Evolutionary conservation across 1,284 basidiomycete genomes (phyloP), one percentile per base, ranked within the genome.

Genomic region (Vanrija sp.): DNA sequence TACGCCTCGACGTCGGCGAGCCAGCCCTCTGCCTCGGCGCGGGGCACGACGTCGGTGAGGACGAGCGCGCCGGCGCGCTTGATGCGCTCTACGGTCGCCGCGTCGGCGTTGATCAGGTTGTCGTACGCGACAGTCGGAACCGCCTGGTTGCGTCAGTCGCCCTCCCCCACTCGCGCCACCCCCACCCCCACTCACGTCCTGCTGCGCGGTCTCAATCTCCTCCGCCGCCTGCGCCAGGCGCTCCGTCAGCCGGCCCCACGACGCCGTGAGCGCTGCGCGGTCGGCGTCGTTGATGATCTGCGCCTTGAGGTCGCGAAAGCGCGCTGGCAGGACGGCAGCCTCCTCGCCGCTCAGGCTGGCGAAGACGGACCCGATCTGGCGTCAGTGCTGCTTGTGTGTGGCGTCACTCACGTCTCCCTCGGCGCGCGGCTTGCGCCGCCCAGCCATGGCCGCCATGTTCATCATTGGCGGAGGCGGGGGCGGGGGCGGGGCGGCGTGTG

Each of bases 241-340:
- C 1, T 60, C 61, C 1, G 86, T 69, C 0, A 89, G 79, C 28
- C 82, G 78, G 29, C 70, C 77, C 85, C 85, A 89, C 43, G 81
- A 80, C 44, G 80, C 68, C 9, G 78, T 62, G 9, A 88, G 73
- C 15, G 83, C 82, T n/a, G 72, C 77, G 72, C 82, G 71, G 26
- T 65, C 65, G 26, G 62, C 68, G 38, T 69, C 64, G 15, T 69
- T 71, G 19, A 71, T 70, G 45, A 71, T 66, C n/a, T 74, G 72
- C 61, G 80, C 80, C 77, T 89, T 89, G 38, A 88, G 71, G 12
- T 81, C 78, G 0, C 79, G 68, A 59, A 87, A 88, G 0, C 85
- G 81, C 8, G 76, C 62, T 0, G 86, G 85, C 3, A 87, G 78
- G 1, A 67, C 66, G 1, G 62, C 68, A 16, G 73, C 71, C 2